Evolutionary conservation across 2,329 filamentous ascomycete species (phyloP), one percentile per base, ranked within the genome.

Genomic region (Pyrenophora seminiperda): DNA sequence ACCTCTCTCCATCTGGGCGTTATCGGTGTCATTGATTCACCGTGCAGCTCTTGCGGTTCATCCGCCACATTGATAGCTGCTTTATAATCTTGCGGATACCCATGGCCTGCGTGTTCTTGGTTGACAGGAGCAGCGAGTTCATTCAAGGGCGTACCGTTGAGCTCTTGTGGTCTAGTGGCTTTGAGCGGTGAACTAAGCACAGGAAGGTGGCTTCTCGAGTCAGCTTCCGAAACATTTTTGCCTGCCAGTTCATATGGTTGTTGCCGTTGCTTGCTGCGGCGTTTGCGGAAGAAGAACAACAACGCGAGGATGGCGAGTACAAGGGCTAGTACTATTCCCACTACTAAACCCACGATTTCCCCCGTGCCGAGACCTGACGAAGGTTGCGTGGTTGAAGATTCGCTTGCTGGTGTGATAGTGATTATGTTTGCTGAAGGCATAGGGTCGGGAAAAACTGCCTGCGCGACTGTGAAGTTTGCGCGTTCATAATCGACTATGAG

Each of bases 401-500:
- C 37, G 6, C 41, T 20, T 14, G 50, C 52, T 14, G 68, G 53
- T 1, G 30, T 34, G 37, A 72, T 70, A 5, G 66, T 59, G 18
- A 71, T 33, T n/a, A 72, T 48, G 18, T 68, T 55, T 29, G 62
- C 58, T 1, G 66, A 53, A 2, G 63, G 61, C 3, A 73, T 56
- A 5, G 65, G 68, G 32, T 71, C 62, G 7, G 66, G 64, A 30
- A 67, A 70, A 2, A 50, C 54, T 20, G 67, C 63, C 56, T 75
- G 77, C 4, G 74, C 72, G 7, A 80, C 59, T n/a, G 76, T 74
- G 69, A 80, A 80, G 33, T 72, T 73, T 29, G 63, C 63, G 19
- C 73, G 68, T 48, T 80, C 77, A 61, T 77, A 79, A 58, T 80
- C 76, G 15, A 78, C 76, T 17, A 73, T 74, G 18, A 80, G 56